A percentile compares a stretch with the other conserved stretches of the same genome.
phyloP scores from a whole-genome alignment of 345 rosid genomes.

The Gossypium turneri region DNA sequence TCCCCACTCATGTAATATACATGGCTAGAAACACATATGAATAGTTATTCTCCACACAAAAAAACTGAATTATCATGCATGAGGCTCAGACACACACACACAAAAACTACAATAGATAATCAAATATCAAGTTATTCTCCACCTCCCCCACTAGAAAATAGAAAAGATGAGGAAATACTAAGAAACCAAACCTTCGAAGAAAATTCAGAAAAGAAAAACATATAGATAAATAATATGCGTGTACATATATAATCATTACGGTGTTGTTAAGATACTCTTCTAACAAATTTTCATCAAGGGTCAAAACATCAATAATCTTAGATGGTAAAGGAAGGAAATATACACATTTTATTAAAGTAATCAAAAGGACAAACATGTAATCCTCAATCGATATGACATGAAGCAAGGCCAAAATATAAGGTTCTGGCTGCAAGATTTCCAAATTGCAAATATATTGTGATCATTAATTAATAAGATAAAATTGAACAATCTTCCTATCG shows the following conservation, averaged over 20 bases:
- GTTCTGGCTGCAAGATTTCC: neutral
- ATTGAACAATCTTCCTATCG: neutral
- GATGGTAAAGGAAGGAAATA: neutral
- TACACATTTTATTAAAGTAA: neutral
- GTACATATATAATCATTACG: neutral
- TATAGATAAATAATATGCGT: neutral
- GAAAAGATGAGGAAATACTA: neutral
- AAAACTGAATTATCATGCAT: neutral
- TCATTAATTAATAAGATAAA: neutral
- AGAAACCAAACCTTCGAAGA: neutral
- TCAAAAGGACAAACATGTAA: neutral
- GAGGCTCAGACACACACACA: neutral
- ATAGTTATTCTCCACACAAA: conserved; percentile 1
- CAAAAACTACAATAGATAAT: neutral
- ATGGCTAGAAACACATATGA: conserved; percentile 56
- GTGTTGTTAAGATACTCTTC: neutral
- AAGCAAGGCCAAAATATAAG: neutral
- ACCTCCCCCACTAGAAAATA: neutral
- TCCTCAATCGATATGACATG: neutral
- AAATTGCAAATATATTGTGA: neutral
- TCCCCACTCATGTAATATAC: conserved; percentile 98
- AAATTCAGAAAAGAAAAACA: neutral
- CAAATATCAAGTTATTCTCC: no score
- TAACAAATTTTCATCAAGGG: neutral
- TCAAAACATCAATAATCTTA: neutral